Evolutionary conservation across 306 rosid genomes (phyloP).

Genomic region (Cercis canadensis): DNA sequence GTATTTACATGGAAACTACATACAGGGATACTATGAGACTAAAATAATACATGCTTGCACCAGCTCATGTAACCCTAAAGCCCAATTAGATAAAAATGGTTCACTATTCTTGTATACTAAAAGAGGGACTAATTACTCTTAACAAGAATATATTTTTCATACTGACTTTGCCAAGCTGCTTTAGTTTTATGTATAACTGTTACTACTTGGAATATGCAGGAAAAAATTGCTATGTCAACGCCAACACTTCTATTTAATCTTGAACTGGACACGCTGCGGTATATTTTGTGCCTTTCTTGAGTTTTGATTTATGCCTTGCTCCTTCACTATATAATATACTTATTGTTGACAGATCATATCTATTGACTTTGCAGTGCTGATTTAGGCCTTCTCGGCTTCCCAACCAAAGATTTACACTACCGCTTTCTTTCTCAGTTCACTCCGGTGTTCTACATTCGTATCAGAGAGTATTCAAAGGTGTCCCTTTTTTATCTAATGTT

Average conservation of each 20-base stretch:
- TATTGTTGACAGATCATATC: conserved; percentile 40
- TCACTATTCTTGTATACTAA: no score
- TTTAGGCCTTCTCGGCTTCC: conserved; percentile 92
- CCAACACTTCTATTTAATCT: conserved; percentile 90
- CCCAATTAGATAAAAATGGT: no score
- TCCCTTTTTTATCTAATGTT: conserved; percentile 10
- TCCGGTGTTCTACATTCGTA: conserved; percentile 90
- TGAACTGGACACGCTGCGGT: conserved; percentile 95
- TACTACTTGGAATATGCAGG: conserved; percentile 65
- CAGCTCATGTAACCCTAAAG: no score
- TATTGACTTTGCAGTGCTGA: conserved; percentile 84
- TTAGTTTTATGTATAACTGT: conserved; percentile 35
- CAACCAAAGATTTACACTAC: conserved; percentile 87
- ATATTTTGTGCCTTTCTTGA: conserved; percentile 30
- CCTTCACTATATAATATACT: conserved; percentile 24
- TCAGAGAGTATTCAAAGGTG: conserved; percentile 93
- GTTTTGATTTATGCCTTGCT: conserved; percentile 27
- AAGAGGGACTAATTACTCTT: no score
- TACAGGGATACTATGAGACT: no score
- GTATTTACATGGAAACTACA: no score
- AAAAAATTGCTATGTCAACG: conserved; percentile 73
- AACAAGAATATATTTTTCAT: background rate
- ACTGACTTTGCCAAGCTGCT: conserved; percentile 21
- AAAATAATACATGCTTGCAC: no score
- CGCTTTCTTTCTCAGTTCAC: conserved; percentile 95